A percentile compares a stretch with the other conserved stretches of the same genome.
These are phyloP conservation scores for Termitomyces sp. DNA, from an alignment of 768 basidiomycete species.

Conservation along the genomic window DNA sequence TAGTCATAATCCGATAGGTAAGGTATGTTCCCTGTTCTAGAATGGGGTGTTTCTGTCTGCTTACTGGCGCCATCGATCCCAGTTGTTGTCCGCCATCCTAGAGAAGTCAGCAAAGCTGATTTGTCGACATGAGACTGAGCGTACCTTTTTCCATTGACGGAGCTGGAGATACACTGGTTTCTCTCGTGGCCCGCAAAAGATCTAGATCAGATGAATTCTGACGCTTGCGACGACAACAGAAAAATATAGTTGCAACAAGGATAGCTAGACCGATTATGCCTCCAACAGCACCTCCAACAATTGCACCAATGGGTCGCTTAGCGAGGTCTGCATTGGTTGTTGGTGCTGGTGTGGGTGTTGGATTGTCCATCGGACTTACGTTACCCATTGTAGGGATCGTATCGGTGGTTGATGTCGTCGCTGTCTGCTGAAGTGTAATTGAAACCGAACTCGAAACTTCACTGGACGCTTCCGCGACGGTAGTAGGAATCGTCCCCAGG, in stretches of 20 bases:
- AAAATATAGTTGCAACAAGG: background rate
- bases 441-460: too few species aligned
- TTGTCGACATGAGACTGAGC: background rate
- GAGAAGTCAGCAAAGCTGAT: background rate
- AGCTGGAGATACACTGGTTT: background rate
- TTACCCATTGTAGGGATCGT: too few species aligned
- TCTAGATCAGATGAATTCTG: background rate
- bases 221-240: background rate
- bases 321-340: too few species aligned
- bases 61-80: conserved; percentile 3
- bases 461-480: too few species aligned
- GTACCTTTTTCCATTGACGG: background rate
- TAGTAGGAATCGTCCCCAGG: too few species aligned
- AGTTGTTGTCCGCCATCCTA: conserved; percentile 1
- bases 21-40: background rate
- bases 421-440: too few species aligned
- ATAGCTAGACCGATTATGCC: background rate
- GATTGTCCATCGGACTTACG: too few species aligned
- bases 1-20: background rate
- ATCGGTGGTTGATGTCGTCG: too few species aligned
- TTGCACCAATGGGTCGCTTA: background rate
- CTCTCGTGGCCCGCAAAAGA: background rate
- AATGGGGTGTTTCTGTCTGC: background rate
- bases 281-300: conserved; percentile 2
- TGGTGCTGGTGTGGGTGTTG: too few species aligned